Base-by-base conservation (phyloP, 2,329 filamentous ascomycete species). In the Cordyceps militaris region DNA sequence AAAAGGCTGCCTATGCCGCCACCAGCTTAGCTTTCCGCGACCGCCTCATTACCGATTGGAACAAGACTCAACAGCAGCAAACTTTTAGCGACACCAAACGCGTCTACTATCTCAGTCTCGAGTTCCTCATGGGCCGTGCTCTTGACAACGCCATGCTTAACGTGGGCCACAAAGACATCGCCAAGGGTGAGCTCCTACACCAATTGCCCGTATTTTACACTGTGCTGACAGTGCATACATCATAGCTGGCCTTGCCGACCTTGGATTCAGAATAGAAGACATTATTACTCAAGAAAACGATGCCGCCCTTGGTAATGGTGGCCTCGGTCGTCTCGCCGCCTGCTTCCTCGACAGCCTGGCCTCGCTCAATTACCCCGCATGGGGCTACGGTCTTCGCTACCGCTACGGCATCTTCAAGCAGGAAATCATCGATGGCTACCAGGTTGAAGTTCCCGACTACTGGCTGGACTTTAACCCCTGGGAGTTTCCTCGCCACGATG, bases 391-490 rank as follows among this genome's bases (percentile, higher is more conserved):
- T 57, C 78, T 99, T 64, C 85, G 94, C 68, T 99, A 99, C 78
- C 82, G 91, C 71, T 97, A 97, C 71, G 89, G 89, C 70, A 99
- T 99, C 71, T 99, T 99, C 85, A 97, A 97, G 78, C 94, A 99
- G 77, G 94, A 97, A 77, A 97, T 99, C 66, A 86, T 97, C 60
- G 89, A 97, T 68, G 94, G 94, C 59, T 99, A 97, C 71, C 94
- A 99, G 74, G 91, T 99, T 63, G 94, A 99, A 70, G 89, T 97
- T 59, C 94, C 94, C 21, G 94, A 99, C 72, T 97, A 99, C 76
- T 99, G 94, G 94, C 84, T 99, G 56, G 94, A 97, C 71, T 97
- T 97, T 74, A 99, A 99, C 74, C 94, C 94, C 0, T 99, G 94
- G 94, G 94, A 99, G 71, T 99, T 97, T 68, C 91, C 92, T 43